Conservation (phyloP, 345 rosid species). For the Gynandropsis gynandra region DNA sequence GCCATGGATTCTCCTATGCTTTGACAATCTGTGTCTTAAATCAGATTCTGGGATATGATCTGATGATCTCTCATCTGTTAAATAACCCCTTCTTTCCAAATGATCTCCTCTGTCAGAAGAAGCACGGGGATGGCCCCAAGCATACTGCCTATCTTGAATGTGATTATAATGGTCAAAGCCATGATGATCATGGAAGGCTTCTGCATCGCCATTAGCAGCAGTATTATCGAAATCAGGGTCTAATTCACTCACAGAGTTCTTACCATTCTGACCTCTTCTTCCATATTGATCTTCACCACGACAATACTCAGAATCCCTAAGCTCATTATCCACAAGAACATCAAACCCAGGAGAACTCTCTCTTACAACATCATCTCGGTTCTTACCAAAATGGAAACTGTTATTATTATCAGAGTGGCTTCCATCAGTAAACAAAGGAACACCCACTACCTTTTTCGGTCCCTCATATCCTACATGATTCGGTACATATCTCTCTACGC, state of each 20-base stretch:
- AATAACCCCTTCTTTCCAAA: constrained; percentile 42
- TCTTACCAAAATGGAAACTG: constrained; percentile 49
- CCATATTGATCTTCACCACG: constrained; percentile 67
- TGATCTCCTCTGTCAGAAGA: constrained; percentile 52
- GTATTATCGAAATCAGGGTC: constrained; percentile 46
- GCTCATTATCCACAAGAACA: constrained; percentile 91
- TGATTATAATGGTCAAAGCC: constrained; percentile 44
- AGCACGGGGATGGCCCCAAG: constrained; percentile 48
- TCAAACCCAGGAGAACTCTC: constrained; percentile 89
- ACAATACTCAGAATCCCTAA: constrained; percentile 56
- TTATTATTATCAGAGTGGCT: constrained; percentile 43
- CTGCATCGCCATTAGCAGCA: constrained; percentile 41
- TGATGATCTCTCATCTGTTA: constrained; percentile 43
- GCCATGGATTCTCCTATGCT: constrained; percentile 57
- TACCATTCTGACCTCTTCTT: constrained; percentile 47
- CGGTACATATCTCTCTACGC: constrained; percentile 30
- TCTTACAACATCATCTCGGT: constrained; percentile 55
- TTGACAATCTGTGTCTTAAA: constrained; percentile 61
- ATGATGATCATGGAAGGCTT: constrained; percentile 35
- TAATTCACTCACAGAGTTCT: constrained; percentile 52
- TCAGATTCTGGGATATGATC: constrained; percentile 47
- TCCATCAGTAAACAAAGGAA: constrained; percentile 35
- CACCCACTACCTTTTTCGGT: constrained; percentile 27
- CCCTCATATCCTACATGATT: constrained; percentile 30
- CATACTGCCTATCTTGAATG: constrained; percentile 42